phyloP scores from a whole-genome alignment of 2,329 filamentous ascomycete genomes.

The Phyllosticta citribraziliensis region DNA sequence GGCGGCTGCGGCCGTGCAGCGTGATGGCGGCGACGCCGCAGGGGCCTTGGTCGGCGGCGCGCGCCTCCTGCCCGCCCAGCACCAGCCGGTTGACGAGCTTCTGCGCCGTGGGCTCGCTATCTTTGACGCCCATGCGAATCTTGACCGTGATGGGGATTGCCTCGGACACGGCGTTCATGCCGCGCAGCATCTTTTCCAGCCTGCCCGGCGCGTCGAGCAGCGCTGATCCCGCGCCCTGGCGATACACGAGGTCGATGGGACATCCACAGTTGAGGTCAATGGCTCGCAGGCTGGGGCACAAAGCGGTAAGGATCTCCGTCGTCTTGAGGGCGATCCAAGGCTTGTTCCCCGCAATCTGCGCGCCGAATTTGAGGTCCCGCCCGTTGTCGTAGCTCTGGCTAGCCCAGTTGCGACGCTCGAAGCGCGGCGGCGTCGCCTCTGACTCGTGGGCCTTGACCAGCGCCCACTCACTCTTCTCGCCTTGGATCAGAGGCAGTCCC shows the following conservation, averaged over 20 bases:
- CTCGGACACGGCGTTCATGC: conserved; percentile 89
- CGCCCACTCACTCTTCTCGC: conserved; percentile 87
- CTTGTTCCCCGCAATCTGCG: conserved; percentile 85
- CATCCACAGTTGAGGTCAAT: conserved; percentile 97
- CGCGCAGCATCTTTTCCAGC: conserved; percentile 85
- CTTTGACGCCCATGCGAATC: conserved; percentile 82
- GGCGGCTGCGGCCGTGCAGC: conserved; percentile 82
- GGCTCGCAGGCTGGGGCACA: conserved; percentile 74
- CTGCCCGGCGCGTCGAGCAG: conserved; percentile 82
- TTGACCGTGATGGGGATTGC: conserved; percentile 91
- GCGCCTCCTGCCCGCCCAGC: conserved; percentile 65
- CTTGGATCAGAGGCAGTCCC: conserved; percentile 79
- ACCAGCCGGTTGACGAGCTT: conserved; percentile 76
- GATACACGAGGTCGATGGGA: conserved; percentile 88
- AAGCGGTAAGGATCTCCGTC: conserved; percentile 66
- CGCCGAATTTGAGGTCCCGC: conserved; percentile 79
- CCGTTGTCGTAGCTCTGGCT: conserved; percentile 72
- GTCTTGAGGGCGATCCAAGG: conserved; percentile 85
- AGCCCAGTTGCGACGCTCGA: conserved; percentile 46
- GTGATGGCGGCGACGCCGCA: conserved; percentile 91
- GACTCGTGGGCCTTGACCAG: conserved; percentile 85
- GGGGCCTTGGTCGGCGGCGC: conserved; percentile 56
- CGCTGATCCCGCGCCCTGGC: conserved; percentile 79
- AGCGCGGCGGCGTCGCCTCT: conserved; percentile 63
- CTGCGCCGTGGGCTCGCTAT: conserved; percentile 66